Evolutionary conservation across 2,329 filamentous ascomycete species (phyloP).

Genomic region (Fusarium nematophilum): DNA sequence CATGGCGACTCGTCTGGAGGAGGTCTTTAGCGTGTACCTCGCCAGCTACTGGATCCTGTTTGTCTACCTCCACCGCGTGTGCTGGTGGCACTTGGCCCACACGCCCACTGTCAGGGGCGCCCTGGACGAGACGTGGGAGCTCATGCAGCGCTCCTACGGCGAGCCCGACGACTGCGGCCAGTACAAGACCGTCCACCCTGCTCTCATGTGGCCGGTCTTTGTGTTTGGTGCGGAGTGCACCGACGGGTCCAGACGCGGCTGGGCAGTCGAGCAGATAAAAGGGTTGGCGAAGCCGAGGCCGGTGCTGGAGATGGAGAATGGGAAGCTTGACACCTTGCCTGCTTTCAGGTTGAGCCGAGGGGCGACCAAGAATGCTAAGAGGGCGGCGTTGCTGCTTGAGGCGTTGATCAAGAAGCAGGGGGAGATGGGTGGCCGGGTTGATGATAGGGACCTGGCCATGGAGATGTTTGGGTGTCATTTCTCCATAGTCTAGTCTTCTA

Average conservation of each 20-base stretch:
- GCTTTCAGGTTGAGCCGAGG: slow-evolving; percentile 8
- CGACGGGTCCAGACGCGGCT: slow-evolving; percentile 1
- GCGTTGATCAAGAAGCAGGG: slow-evolving; percentile 15
- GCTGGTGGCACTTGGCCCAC: slow-evolving; percentile 19
- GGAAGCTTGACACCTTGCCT: slow-evolving; percentile 4
- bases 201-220: slow-evolving; percentile 22
- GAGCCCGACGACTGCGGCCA: slow-evolving; percentile 2
- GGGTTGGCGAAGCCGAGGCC: slow-evolving; percentile 3
- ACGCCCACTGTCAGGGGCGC: slow-evolving; percentile 9
- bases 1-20: slow-evolving; percentile 17
- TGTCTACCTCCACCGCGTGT: slow-evolving; percentile 21
- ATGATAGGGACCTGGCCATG: slow-evolving; percentile 16
- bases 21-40: slow-evolving; percentile 19
- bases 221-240: slow-evolving; percentile 9
- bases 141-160: slow-evolving; percentile 7
- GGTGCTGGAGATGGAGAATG: slow-evolving; percentile 2
- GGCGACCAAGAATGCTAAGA: slow-evolving; percentile 9
- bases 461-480: slow-evolving; percentile 25
- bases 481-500: slow-evolving; percentile 15
- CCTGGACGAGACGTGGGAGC: slow-evolving; percentile 11
- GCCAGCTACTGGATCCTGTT: slow-evolving; percentile 22
- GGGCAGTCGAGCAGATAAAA: slow-evolving; percentile 16
- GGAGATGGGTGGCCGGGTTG: slow-evolving; percentile 4
- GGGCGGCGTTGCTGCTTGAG: slow-evolving; percentile 7
- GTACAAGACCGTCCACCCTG: slow-evolving; percentile 12